Evolutionary conservation across 2,329 filamentous ascomycete genomes (phyloP).

Genomic region (Sphaerostilbella broomeana): DNA sequence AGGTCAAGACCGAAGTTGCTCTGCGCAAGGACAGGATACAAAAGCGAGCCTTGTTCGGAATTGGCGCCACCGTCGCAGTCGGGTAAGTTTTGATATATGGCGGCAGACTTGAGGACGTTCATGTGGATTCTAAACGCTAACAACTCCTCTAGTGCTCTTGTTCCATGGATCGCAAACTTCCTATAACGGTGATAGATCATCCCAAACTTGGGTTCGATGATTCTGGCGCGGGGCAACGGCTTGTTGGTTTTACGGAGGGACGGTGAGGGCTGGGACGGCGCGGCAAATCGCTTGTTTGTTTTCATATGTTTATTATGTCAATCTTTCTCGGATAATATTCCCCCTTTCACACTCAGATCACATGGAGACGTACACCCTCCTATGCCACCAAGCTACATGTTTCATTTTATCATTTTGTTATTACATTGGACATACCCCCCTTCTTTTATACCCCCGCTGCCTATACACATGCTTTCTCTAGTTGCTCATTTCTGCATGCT

Average conservation of each 20-base stretch:
- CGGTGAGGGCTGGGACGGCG: slow-evolving; percentile 12
- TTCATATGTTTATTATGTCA: slow-evolving; percentile 6
- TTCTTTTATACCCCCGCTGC: background rate
- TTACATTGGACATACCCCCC: slow-evolving; percentile 10
- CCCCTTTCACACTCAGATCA: slow-evolving; percentile 5
- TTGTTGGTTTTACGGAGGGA: slow-evolving; percentile 9
- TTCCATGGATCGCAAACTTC: slow-evolving; percentile 47
- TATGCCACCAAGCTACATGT: slow-evolving; percentile 6
- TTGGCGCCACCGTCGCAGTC: slow-evolving; percentile 79
- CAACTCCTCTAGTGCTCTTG: slow-evolving; percentile 33
- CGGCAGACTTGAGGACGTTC: no score
- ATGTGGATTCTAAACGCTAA: slow-evolving; percentile 17
- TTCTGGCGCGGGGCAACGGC: slow-evolving; percentile 10
- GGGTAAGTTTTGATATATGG: slow-evolving; percentile 86
- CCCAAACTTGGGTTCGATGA: slow-evolving; percentile 8
- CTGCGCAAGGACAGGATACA: slow-evolving; percentile 80
- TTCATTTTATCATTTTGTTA: background rate
- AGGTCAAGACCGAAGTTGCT: slow-evolving; percentile 72
- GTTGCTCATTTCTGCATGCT: background rate
- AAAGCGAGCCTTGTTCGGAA: slow-evolving; percentile 76
- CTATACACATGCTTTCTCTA: background rate
- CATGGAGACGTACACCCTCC: slow-evolving; percentile 2
- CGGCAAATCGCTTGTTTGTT: slow-evolving; percentile 9
- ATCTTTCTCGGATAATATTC: slow-evolving; percentile 9
- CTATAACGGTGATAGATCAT: slow-evolving; percentile 31